A percentile compares a stretch with the other conserved stretches of the same genome.
Evolutionary conservation across 192 early-diverging fungal species (phyloP).

Genomic region (Lunasporangiospora selenospora): DNA sequence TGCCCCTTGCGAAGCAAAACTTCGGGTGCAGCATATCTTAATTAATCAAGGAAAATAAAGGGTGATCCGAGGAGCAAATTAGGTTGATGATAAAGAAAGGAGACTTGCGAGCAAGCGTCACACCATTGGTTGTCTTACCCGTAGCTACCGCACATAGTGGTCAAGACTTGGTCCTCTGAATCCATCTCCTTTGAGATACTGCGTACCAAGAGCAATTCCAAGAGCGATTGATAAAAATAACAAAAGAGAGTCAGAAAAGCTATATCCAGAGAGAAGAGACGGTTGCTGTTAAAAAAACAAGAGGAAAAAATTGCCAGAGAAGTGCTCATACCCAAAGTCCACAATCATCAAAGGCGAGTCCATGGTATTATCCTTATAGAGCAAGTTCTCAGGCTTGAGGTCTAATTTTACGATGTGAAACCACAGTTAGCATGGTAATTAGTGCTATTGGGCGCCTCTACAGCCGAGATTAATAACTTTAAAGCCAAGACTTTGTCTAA

Average conservation of each 20-base stretch:
- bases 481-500: too few species aligned
- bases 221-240: too few species aligned
- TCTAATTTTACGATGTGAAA: too few species aligned
- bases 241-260: too few species aligned
- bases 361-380: slow-evolving; percentile 68
- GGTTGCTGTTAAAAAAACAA: slow-evolving; percentile 5
- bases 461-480: too few species aligned
- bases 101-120: not conserved
- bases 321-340: slow-evolving; percentile 74
- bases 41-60: slow-evolving; percentile 9
- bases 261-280: too few species aligned
- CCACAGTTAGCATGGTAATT: too few species aligned
- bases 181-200: slow-evolving; percentile 72
- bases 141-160: slow-evolving; percentile 86
- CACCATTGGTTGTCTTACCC: slow-evolving; percentile 79
- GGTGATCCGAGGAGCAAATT: not conserved
- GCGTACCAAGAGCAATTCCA: too few species aligned
- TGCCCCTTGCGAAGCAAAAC: slow-evolving; percentile 84
- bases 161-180: slow-evolving; percentile 69
- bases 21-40: slow-evolving; percentile 75
- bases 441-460: too few species aligned
- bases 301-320: not conserved
- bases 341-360: slow-evolving; percentile 82
- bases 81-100: not conserved
- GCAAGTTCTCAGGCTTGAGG: slow-evolving; percentile 88